Conservation (phyloP, 176 grass and related monocot genomes). For the Puccinellia tenuiflora region DNA sequence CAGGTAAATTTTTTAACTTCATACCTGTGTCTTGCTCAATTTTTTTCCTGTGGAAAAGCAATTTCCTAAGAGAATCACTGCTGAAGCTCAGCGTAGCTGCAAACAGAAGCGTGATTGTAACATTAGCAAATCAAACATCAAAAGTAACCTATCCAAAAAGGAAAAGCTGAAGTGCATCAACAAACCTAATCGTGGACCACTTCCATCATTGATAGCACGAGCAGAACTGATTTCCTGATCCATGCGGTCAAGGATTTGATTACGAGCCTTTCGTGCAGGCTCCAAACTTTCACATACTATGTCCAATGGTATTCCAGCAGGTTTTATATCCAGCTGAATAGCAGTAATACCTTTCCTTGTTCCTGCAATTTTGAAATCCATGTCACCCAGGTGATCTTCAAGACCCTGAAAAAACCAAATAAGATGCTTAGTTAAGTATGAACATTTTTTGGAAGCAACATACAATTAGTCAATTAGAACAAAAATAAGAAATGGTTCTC, state of each 20-base stretch:
- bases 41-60: conserved; percentile 71
- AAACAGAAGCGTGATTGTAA: conserved; percentile 31
- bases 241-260: conserved; percentile 88
- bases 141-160: not conserved
- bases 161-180: not conserved
- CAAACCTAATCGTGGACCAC: conserved; percentile 75
- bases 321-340: conserved; percentile 99
- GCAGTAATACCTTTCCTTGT: conserved; percentile 94
- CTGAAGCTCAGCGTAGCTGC: conserved; percentile 75
- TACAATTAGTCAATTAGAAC: not conserved
- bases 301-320: conserved; percentile 93
- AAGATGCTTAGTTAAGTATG: conserved; percentile 9
- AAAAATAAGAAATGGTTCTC: not conserved
- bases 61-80: conserved; percentile 65
- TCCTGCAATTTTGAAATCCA: conserved; percentile 99
- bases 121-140: conserved; percentile 20
- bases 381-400: conserved; percentile 95
- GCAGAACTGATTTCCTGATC: conserved; percentile 88
- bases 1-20: not conserved
- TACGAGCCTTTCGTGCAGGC: conserved; percentile 70
- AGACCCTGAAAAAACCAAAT: conserved; percentile 58
- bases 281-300: conserved; percentile 95
- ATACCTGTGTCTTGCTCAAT: conserved; percentile 96
- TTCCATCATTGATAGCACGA: conserved; percentile 64
- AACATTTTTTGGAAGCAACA: not conserved